phyloP scores from a whole-genome alignment of 2,329 filamentous ascomycete species.

The Fusarium zealandicum region DNA sequence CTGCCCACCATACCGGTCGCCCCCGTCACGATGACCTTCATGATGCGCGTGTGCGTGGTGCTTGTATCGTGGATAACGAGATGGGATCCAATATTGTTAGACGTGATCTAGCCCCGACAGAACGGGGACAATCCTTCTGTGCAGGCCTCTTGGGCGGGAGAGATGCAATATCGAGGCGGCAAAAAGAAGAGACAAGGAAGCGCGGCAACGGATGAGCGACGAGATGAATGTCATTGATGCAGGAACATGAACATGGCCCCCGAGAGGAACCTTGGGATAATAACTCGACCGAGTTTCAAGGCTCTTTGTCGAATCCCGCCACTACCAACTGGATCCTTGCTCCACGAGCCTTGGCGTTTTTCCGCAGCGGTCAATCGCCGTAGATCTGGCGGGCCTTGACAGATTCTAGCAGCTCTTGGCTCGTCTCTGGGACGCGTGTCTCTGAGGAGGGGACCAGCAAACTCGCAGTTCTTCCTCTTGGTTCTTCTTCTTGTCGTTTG shows the following conservation, averaged over 20 bases:
- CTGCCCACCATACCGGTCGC: constrained; percentile 64
- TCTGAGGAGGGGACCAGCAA: background rate
- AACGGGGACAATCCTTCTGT: background rate
- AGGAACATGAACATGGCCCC: constrained; percentile 2
- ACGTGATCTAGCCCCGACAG: background rate
- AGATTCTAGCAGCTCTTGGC: background rate
- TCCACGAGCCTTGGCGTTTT: constrained; percentile 37
- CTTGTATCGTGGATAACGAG: background rate
- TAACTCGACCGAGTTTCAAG: too few species aligned
- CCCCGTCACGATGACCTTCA: constrained; percentile 68
- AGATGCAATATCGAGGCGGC: background rate
- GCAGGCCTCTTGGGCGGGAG: background rate
- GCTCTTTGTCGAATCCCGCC: constrained; percentile 1
- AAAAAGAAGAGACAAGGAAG: background rate
- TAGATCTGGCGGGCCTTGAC: background rate
- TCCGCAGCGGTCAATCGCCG: constrained; percentile 13
- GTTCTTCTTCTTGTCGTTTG: too few species aligned
- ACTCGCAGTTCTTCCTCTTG: background rate
- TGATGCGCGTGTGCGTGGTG: constrained; percentile 1
- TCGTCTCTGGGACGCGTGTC: background rate
- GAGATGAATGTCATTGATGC: constrained; percentile 13
- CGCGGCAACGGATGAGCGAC: constrained; percentile 1
- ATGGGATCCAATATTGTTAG: background rate
- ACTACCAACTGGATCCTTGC: constrained; percentile 29
- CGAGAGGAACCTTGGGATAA: too few species aligned